These are phyloP conservation scores for Scheffersomyces parashehatae DNA, from an alignment of 1,139 yeast species.

Conservation along the genomic window DNA sequence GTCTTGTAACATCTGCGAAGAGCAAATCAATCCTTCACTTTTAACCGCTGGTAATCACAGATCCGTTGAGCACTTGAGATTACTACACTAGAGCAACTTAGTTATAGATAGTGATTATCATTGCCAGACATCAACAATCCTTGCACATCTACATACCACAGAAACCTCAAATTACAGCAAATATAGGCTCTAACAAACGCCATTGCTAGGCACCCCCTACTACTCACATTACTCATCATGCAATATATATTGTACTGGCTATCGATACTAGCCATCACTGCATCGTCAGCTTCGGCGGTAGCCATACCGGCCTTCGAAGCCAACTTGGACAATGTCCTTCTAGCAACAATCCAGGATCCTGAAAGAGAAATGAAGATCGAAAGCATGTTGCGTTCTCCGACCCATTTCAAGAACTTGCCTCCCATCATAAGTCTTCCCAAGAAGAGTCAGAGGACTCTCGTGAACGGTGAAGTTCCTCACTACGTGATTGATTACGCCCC, in stretches of 20 bases:
- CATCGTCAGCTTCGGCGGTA: neutral
- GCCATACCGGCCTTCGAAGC: constrained; percentile 1
- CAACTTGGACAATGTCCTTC: constrained; percentile 8
- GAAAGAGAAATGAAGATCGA: constrained; percentile 19
- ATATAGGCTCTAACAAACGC: neutral
- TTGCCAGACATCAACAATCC: too few relatives aligned
- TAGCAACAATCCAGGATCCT: constrained; percentile 3
- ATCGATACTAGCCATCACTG: constrained; percentile 1
- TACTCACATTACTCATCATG: neutral
- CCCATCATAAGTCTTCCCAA: constrained; percentile 37
- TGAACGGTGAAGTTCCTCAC: constrained; percentile 67
- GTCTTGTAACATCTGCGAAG: too few relatives aligned
- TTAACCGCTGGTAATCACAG: too few relatives aligned
- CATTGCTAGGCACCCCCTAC: neutral
- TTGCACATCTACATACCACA: too few relatives aligned
- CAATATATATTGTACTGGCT: constrained; percentile 4
- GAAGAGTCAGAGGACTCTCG: constrained; percentile 32
- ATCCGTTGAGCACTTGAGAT: too few relatives aligned
- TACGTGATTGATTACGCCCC: constrained; percentile 78
- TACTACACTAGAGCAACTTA: too few relatives aligned
- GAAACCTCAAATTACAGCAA: neutral
- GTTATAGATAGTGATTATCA: neutral
- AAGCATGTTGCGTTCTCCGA: constrained; percentile 26
- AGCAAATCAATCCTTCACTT: too few relatives aligned
- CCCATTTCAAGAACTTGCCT: constrained; percentile 33